Percentiles rank a stretch among this genome's conserved stretches.
Evolutionary conservation across 352 stramenopile species (phyloP).

Genomic region (Phytopythium vexans): DNA sequence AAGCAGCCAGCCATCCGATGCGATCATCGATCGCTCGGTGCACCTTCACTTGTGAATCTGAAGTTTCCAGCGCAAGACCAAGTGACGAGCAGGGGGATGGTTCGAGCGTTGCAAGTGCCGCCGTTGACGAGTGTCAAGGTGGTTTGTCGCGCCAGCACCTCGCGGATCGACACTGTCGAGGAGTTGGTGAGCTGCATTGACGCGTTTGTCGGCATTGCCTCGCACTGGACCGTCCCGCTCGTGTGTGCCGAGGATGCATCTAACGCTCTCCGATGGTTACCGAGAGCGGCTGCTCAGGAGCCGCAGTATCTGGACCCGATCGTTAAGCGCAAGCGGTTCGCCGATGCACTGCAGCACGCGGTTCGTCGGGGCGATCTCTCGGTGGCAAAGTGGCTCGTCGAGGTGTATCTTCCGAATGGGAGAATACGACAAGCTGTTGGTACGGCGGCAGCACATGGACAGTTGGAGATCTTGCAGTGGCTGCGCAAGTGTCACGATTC

Average conservation of each 20-base stretch:
- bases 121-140: slow-evolving; percentile 6
- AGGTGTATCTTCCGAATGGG: slow-evolving; percentile 9
- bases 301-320: slow-evolving; percentile 1
- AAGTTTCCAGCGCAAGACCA: no score
- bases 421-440: slow-evolving; percentile 26
- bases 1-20: no score
- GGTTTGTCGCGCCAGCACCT: background rate
- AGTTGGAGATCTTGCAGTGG: slow-evolving; percentile 17
- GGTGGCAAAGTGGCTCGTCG: slow-evolving; percentile 3
- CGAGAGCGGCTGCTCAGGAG: slow-evolving; percentile 1
- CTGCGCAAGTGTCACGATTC: slow-evolving; percentile 16
- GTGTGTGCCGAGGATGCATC: slow-evolving; percentile 1
- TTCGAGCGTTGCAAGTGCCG: background rate
- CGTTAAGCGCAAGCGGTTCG: slow-evolving; percentile 6
- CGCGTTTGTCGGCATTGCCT: slow-evolving; percentile 2
- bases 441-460: slow-evolving; percentile 16
- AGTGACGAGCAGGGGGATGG: no score
- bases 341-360: background rate
- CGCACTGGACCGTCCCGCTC: background rate
- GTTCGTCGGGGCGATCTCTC: slow-evolving; percentile 2
- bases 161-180: background rate
- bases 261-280: background rate
- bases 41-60: no score
- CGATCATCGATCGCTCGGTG: no score
- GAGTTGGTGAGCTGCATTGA: slow-evolving; percentile 1